phyloP scores from a whole-genome alignment of 2,329 filamentous ascomycete species.

The Teratosphaeria gauchensis region DNA sequence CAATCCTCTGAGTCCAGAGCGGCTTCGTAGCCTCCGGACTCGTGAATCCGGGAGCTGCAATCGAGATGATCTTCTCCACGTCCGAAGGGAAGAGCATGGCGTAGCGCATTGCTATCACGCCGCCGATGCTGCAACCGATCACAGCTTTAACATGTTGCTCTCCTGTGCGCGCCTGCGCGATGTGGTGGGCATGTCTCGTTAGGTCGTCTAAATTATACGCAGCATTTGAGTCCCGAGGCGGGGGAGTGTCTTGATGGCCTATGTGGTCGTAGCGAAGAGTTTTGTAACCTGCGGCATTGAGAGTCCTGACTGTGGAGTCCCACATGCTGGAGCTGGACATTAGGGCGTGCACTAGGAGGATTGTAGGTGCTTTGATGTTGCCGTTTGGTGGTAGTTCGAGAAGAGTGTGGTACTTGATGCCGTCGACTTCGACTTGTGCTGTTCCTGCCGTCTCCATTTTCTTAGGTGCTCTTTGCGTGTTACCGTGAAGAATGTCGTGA shows the following conservation, averaged over 20 bases:
- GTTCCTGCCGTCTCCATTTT: background rate
- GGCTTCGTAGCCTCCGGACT: conserved; percentile 8
- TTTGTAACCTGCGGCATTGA: conserved; percentile 15
- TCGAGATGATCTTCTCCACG: conserved; percentile 13
- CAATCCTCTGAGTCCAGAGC: conserved; percentile 18
- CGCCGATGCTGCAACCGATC: conserved; percentile 22
- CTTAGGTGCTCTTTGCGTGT: background rate
- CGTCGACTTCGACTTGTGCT: conserved; percentile 10
- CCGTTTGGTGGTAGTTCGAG: conserved; percentile 9
- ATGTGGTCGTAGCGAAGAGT: conserved; percentile 22
- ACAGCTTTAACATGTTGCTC: conserved; percentile 12
- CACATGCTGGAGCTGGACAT: conserved; percentile 22
- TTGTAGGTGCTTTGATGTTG: conserved; percentile 1
- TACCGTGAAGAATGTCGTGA: no score
- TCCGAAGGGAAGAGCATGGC: conserved; percentile 17
- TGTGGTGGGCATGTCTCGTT: conserved; percentile 16
- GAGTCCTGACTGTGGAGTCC: conserved; percentile 14
- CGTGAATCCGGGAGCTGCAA: conserved; percentile 18
- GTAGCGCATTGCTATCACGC: conserved; percentile 18
- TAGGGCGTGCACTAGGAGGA: conserved; percentile 21
- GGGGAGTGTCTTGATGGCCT: conserved; percentile 17
- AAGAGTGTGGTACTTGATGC: conserved; percentile 18
- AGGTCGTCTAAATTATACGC: conserved; percentile 17
- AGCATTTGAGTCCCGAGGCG: conserved; percentile 2
- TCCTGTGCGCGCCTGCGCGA: conserved; percentile 10